These are phyloP conservation scores for Forsythia viridissima DNA, from an alignment of 257 asterid species.

Conservation along the genomic window DNA sequence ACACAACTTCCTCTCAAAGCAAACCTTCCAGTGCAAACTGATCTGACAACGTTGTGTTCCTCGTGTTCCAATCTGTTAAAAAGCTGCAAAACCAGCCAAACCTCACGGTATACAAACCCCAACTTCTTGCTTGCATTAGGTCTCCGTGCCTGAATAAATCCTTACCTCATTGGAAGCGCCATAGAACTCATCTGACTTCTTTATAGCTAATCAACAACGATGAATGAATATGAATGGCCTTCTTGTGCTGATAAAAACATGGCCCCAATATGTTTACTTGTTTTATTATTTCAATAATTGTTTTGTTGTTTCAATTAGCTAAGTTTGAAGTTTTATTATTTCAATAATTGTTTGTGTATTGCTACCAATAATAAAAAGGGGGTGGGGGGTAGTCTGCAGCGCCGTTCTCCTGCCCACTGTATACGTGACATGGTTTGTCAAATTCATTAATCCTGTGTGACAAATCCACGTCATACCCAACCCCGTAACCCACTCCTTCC, in stretches of 20 bases:
- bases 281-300: too few species aligned
- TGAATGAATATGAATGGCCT: neutral
- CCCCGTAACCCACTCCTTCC: too few species aligned
- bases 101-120: neutral
- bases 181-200: neutral
- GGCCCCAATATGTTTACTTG: too few species aligned
- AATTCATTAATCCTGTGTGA: too few species aligned
- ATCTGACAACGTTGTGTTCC: neutral
- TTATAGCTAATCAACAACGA: neutral
- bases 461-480: too few species aligned
- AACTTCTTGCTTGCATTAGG: neutral
- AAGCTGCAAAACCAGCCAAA: neutral
- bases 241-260: slow-evolving; percentile 15
- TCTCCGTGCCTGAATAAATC: neutral
- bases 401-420: too few species aligned
- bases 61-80: neutral
- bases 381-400: too few species aligned
- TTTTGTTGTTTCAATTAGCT: too few species aligned
- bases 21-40: neutral
- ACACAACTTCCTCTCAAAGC: neutral
- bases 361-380: too few species aligned
- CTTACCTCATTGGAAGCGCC: neutral
- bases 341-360: too few species aligned
- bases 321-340: too few species aligned
- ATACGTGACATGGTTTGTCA: too few species aligned